Conservation (phyloP, 352 stramenopile genomes). For the Phytophthora agathidicida region DNA sequence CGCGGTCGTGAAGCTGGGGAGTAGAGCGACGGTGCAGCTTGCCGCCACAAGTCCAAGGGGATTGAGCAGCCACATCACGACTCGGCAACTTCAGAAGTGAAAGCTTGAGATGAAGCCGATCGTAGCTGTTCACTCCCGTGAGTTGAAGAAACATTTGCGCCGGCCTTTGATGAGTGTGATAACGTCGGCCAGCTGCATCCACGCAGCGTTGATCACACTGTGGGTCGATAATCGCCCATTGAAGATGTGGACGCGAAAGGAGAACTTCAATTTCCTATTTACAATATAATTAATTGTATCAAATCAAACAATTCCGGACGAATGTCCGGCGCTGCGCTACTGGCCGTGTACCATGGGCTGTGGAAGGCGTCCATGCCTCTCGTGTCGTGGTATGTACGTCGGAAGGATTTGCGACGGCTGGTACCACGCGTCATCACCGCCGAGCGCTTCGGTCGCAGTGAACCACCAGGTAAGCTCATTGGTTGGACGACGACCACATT, state of each 20-base stretch:
- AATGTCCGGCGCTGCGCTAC: constrained; percentile 14
- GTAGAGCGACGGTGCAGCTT: background rate
- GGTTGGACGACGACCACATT: constrained; percentile 1
- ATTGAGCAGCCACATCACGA: constrained; percentile 11
- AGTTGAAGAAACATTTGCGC: constrained; percentile 7
- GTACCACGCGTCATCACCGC: constrained; percentile 39
- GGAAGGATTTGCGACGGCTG: constrained; percentile 51
- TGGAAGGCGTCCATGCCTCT: constrained; percentile 61
- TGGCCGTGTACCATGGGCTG: constrained; percentile 52
- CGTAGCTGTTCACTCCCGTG: background rate
- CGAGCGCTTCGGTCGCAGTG: constrained; percentile 63
- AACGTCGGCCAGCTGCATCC: constrained; percentile 14
- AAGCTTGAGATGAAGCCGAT: background rate
- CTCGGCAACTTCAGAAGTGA: constrained; percentile 21
- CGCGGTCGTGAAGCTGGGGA: constrained; percentile 1
- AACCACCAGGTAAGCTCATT: constrained; percentile 36
- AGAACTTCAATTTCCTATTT: too few relatives aligned
- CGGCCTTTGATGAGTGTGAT: constrained; percentile 8
- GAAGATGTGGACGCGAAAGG: background rate
- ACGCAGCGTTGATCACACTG: constrained; percentile 7
- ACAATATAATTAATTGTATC: background rate
- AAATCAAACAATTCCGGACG: background rate
- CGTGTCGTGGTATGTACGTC: constrained; percentile 55
- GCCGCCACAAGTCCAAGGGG: constrained; percentile 6
- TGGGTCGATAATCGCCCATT: background rate